Evolutionary conservation across 805 yeast species (phyloP), one percentile per base, ranked within the genome.

Genomic region (Yamadazyma endophytica): DNA sequence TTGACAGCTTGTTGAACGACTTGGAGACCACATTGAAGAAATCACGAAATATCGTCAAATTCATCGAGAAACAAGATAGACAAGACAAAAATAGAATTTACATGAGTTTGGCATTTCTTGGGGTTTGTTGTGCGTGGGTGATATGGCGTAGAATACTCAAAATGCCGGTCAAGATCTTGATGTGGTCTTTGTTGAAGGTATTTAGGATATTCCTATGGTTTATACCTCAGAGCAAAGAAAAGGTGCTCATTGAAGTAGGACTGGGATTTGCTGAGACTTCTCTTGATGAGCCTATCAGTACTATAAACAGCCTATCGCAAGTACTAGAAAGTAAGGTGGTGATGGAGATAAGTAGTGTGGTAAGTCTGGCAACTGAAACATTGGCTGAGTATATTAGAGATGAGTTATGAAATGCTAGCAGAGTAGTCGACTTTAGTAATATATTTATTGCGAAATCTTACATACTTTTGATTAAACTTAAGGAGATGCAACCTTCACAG

Each of bases 31-130:
- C 73, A 6, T 47, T 75, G 21, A 43, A 52, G 29, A 63, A 55
- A 31, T 68, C 77, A 1, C 62, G 59, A 27, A 61, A 61, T 15
- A 59, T 75, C 24, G 77, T 75, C 24, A 62, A 59, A 39, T 62
- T 68, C 29, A 73, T 75, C 24, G 77, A 74, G 39, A 70, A 68
- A 41, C 70, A 75, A 31, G 76, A 75, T 41, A 56, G 61, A 32
- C 52, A 58, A 4, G 79, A 75, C 40, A 62, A 72, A 35, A 47
- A 62, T 29, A 58, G 73, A 25, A 73, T 74, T 16, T 74, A 73
- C 46, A 37, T 66, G 32, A 61, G 76, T 17, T 36, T 72, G 4
- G 70, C 66, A 12, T 68, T 74, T 36, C 65, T 74, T 32, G 35
- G 60, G 15, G 34, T 61, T 2, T 71, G 73, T 23, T 64, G 75